A percentile compares a stretch with the other conserved stretches of the same genome.
Conservation (phyloP, 345 rosid species). For the Geranium brycei region DNA sequence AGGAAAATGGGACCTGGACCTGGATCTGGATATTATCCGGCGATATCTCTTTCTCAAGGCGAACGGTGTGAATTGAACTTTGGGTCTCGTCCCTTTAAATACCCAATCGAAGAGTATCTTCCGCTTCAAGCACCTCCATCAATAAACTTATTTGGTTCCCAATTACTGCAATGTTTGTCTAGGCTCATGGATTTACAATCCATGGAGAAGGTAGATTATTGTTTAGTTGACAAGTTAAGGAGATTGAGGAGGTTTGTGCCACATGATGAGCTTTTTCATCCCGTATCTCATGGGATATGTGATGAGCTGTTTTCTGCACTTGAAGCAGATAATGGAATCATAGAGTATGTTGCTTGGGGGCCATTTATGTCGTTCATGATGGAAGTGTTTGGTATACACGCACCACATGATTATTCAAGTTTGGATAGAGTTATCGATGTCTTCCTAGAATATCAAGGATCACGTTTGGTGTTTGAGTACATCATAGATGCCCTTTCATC, state of each 20-base stretch:
- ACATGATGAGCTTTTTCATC: constrained; percentile 55
- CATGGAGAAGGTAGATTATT: constrained; percentile 41
- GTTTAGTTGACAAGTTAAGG: constrained; percentile 51
- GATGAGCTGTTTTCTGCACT: constrained; percentile 52
- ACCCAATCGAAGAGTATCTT: constrained; percentile 48
- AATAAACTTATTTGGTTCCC: constrained; percentile 27
- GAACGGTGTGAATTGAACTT: constrained; percentile 81
- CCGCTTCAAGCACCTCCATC: constrained; percentile 62
- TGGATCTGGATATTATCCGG: constrained; percentile 80
- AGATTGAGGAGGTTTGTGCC: constrained; percentile 71
- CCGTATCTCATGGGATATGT: constrained; percentile 60
- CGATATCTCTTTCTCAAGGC: constrained; percentile 83
- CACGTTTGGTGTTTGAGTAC: constrained; percentile 46
- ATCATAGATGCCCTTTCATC: constrained; percentile 58
- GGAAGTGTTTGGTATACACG: constrained; percentile 53
- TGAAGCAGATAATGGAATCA: constrained; percentile 38
- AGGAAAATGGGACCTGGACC: constrained; percentile 75
- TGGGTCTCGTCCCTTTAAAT: constrained; percentile 71
- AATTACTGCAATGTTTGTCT: constrained; percentile 58
- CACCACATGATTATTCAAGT: constrained; percentile 62
- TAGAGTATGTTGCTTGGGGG: constrained; percentile 70
- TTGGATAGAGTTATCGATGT: constrained; percentile 60
- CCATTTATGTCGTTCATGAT: constrained; percentile 64
- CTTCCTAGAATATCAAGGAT: constrained; percentile 49
- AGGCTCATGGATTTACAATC: constrained; percentile 47